Base-by-base conservation (phyloP, 192 early-diverging fungal genomes). In the Umbelopsis isabellina region DNA sequence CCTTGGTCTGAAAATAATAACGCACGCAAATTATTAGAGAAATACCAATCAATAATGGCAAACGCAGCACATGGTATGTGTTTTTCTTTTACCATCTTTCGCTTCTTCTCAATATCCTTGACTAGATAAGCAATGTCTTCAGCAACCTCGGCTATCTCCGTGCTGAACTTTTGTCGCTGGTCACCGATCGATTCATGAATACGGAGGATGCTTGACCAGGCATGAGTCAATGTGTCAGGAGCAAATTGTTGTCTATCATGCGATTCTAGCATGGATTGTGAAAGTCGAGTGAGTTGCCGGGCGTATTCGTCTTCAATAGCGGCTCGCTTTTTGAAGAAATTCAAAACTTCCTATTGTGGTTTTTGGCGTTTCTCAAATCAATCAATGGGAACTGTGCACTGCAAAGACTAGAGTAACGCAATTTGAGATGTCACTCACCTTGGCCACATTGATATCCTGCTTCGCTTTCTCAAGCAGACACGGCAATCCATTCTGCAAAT, bases 241-340 rank as follows among this genome's bases (percentile, higher is more conserved):
- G 74, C 69, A 33, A 66, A 77, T 45, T 83, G 76, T 30, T 80
- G 74, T 72, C 78, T 80, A 46, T 88, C 83, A 78, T 83, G 85
- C 18, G 81, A 68, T 72, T 89, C 89, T 30, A 82, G 80, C 66
- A 86, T 83, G 50, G 72, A 75, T 27, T 89, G 90, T 9, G 90
- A 85, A 0, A 97, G 80, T 70, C 95, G 95, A 41, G 88, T 80
- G 82, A 98, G 84, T 47, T 84, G 81, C 47, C 89, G 83, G 22
- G 89, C 92, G 77, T 99, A 97, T 46, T 97, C 93, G 61, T 94
- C 95, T 73, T 99, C 97, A 44, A 97, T 91, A 5, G 82, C 73
- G 1, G 97, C 93, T n/a, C 97, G 87, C 68, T 90, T 94, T 70
- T 91, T 93, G 18, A 99, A 80, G 69, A 98, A 97, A 0, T 75